phyloP scores from a whole-genome alignment of 345 rosid genomes.

The Trapa bicornis region DNA sequence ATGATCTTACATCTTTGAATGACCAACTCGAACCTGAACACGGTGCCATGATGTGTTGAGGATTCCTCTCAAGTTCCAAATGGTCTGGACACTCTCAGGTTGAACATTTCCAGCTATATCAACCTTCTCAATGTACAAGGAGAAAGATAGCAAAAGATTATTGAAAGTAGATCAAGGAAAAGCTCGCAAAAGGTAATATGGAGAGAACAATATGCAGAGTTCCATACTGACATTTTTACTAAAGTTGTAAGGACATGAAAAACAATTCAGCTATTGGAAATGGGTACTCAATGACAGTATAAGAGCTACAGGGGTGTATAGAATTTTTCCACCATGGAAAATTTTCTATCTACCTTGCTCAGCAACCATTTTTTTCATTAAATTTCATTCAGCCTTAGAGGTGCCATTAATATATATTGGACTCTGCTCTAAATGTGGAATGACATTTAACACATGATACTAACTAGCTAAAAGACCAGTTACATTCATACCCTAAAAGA shows the following conservation, averaged over 20 bases:
- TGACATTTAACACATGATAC: no score
- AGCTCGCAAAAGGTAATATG: background rate
- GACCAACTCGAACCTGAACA: conserved; percentile 63
- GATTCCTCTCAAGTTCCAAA: conserved; percentile 92
- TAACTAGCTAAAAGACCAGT: no score
- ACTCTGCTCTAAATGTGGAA: no score
- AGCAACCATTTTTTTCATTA: no score
- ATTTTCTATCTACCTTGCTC: no score
- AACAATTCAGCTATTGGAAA: background rate
- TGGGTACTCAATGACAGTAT: background rate
- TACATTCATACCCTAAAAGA: no score
- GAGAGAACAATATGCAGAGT: no score
- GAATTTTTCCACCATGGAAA: no score
- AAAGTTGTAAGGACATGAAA: no score
- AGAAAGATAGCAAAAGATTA: background rate
- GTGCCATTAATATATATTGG: no score
- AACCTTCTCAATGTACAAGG: conserved; percentile 29
- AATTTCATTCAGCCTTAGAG: no score
- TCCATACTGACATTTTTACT: background rate
- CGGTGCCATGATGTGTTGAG: conserved; percentile 92
- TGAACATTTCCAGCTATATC: conserved; percentile 89
- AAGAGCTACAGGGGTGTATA: no score
- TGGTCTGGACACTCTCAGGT: conserved; percentile 64
- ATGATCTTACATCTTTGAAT: conserved; percentile 38
- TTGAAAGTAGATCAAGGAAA: background rate